Conservation (phyloP, 2,329 filamentous ascomycete species). For the Mollisia scopiformis region DNA sequence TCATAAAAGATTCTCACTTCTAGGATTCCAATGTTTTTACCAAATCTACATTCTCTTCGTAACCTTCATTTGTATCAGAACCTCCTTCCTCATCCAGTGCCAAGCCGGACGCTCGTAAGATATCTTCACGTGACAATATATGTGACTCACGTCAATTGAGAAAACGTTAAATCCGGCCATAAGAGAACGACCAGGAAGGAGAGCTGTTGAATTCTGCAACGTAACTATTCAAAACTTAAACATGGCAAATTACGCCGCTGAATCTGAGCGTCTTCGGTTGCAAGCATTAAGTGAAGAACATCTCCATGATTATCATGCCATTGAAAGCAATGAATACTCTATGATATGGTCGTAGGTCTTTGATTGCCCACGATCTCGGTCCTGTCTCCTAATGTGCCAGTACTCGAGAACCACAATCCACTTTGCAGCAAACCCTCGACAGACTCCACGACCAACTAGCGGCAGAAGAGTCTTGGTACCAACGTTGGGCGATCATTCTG, state of each 20-base stretch:
- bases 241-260: constrained; percentile 14
- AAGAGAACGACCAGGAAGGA: background rate
- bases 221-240: background rate
- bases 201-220: background rate
- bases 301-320: constrained; percentile 15
- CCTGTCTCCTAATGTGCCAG: background rate
- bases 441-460: constrained; percentile 6
- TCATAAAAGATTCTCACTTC: background rate
- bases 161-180: background rate
- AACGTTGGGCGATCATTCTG: constrained; percentile 20
- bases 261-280: constrained; percentile 22
- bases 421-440: constrained; percentile 6
- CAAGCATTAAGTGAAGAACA: constrained; percentile 21
- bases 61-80: too few species aligned
- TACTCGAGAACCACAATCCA: background rate
- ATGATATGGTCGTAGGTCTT: constrained; percentile 24
- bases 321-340: constrained; percentile 7
- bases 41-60: too few species aligned
- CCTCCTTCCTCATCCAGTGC: background rate
- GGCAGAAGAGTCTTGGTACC: constrained; percentile 16
- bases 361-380: background rate
- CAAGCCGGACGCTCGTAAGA: background rate
- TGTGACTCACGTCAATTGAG: background rate
- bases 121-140: background rate
- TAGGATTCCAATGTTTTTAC: too few species aligned